phyloP scores from a whole-genome alignment of 1,284 basidiomycete genomes.

The Ustilago sp. region DNA sequence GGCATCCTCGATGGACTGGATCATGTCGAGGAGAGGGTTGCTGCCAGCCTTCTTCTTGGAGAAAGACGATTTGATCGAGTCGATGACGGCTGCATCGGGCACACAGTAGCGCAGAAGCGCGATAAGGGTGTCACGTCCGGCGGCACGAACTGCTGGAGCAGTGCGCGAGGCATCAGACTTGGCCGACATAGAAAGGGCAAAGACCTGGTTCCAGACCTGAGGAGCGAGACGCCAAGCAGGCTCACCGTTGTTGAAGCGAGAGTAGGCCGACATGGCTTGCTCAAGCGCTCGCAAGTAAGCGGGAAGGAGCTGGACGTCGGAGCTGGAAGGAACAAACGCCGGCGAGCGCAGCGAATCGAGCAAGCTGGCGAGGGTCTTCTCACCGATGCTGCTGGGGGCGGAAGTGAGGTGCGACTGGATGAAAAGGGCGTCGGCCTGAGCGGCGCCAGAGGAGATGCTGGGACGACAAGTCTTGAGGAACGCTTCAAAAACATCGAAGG shows the following conservation, averaged over 20 bases:
- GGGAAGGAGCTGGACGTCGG: constrained; percentile 65
- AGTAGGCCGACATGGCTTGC: constrained; percentile 62
- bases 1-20: constrained; percentile 58
- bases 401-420: constrained; percentile 36
- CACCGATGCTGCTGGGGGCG: constrained; percentile 34
- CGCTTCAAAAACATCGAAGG: constrained; percentile 67
- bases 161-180: constrained; percentile 62
- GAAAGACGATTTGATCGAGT: constrained; percentile 43
- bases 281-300: constrained; percentile 65
- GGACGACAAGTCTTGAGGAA: constrained; percentile 61
- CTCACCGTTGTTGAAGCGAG: constrained; percentile 51
- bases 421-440: constrained; percentile 36
- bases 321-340: constrained; percentile 50
- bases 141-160: constrained; percentile 55
- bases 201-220: constrained; percentile 53
- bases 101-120: constrained; percentile 64
- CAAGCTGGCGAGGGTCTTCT: constrained; percentile 34
- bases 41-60: constrained; percentile 36
- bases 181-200: constrained; percentile 57
- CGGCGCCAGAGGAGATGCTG: constrained; percentile 29
- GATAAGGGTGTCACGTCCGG: constrained; percentile 57
- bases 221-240: constrained; percentile 58
- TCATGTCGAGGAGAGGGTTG: constrained; percentile 51
- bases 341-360: constrained; percentile 58
- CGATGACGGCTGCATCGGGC: constrained; percentile 57